Conservation (phyloP, 176 grass and related monocot genomes). For the Rhynchospora breviuscula region DNA sequence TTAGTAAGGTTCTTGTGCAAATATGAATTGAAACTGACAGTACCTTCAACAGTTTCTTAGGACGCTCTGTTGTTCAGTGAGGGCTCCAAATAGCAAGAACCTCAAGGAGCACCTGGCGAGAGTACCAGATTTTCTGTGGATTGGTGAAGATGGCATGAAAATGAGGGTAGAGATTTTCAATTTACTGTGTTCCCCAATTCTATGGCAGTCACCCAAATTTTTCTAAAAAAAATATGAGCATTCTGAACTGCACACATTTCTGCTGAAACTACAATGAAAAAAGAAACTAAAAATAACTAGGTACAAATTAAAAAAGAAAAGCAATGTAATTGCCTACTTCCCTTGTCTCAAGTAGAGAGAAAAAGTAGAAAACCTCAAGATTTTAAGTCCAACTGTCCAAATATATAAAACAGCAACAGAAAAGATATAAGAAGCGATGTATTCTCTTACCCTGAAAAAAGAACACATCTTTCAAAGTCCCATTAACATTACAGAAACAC, state of each 20-base stretch:
- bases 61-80: constrained; percentile 53
- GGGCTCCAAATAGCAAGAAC: constrained; percentile 44
- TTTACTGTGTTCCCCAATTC: background rate
- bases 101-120: constrained; percentile 61
- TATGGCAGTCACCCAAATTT: constrained; percentile 22
- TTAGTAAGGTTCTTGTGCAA: background rate
- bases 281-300: background rate
- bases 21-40: background rate
- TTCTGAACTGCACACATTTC: background rate
- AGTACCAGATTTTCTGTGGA: constrained; percentile 57
- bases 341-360: background rate
- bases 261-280: background rate
- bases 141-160: constrained; percentile 91
- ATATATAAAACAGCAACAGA: background rate
- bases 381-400: background rate
- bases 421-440: background rate
- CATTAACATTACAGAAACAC: background rate
- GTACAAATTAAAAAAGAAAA: background rate
- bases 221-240: background rate
- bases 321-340: background rate
- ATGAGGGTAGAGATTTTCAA: constrained; percentile 48
- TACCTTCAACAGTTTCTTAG: constrained; percentile 37
- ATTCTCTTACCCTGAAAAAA: background rate
- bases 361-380: background rate
- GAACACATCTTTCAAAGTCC: background rate